A percentile compares a stretch with the other conserved stretches of the same genome.
Conservation (phyloP, 2,329 filamentous ascomycete genomes). For the Cladosporium colombiae region DNA sequence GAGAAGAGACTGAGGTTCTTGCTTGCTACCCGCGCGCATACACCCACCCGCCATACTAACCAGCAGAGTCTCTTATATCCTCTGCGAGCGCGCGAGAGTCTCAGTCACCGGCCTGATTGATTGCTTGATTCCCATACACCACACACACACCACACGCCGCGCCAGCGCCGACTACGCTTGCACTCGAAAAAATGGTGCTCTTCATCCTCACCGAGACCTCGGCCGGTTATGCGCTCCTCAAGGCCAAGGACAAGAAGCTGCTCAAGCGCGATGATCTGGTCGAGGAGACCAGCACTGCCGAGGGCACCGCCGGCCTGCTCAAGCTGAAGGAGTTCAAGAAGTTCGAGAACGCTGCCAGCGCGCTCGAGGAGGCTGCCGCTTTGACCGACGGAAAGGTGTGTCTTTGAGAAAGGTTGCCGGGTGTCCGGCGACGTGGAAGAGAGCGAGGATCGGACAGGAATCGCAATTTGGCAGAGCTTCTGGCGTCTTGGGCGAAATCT, state of each 20-base stretch:
- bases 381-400: constrained; percentile 80
- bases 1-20: constrained; percentile 4
- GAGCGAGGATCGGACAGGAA: neutral
- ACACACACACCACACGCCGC: neutral
- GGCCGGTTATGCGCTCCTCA: constrained; percentile 96
- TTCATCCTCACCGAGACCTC: constrained; percentile 94
- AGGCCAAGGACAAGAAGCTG: constrained; percentile 98
- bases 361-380: constrained; percentile 85
- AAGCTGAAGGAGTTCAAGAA: constrained; percentile 98
- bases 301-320: constrained; percentile 84
- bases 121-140: neutral
- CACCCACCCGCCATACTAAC: constrained; percentile 12
- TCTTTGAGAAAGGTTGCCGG: neutral
- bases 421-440: neutral
- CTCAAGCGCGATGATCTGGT: constrained; percentile 82
- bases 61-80: neutral
- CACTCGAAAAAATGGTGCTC: constrained; percentile 48
- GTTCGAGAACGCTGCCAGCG: constrained; percentile 89
- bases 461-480: neutral
- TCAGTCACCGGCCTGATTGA: constrained; percentile 13
- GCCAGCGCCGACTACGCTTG: constrained; percentile 14
- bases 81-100: constrained; percentile 10
- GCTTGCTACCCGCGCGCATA: constrained; percentile 12
- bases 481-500: neutral
- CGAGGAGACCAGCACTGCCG: constrained; percentile 73